Percentiles rank a stretch among this genome's conserved stretches.
phyloP scores from a whole-genome alignment of 2,329 filamentous ascomycete genomes.

The Botrytis hyacinthi region DNA sequence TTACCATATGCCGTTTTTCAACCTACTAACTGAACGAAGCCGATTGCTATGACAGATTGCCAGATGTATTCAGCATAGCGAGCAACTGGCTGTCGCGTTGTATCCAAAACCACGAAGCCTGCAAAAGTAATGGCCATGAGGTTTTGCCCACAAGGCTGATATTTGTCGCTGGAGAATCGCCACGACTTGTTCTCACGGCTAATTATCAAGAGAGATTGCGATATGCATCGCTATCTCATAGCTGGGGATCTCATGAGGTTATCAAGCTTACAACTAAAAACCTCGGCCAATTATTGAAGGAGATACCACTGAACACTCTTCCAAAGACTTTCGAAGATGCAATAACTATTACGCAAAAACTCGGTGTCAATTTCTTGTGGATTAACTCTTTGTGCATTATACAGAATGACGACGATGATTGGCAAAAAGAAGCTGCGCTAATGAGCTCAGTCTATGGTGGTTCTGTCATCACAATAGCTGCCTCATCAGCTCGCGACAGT shows the following conservation, averaged over 20 bases:
- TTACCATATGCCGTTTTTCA: rapidly evolving
- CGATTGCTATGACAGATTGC: rapidly evolving
- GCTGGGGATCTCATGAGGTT: conserved; percentile 14
- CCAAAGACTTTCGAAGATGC: conserved; percentile 28
- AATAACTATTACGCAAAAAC: conserved; percentile 18
- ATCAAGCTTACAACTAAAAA: conserved; percentile 16
- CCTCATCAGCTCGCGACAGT: conserved; percentile 21
- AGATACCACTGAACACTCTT: conserved; percentile 3
- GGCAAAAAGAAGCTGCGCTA: conserved; percentile 25
- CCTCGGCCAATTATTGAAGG: not conserved
- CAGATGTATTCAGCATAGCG: not conserved
- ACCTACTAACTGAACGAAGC: rapidly evolving
- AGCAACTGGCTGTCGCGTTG: not conserved
- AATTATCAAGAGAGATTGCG: not conserved
- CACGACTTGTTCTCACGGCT: not conserved
- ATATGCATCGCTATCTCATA: conserved; percentile 9
- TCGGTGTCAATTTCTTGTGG: conserved; percentile 20
- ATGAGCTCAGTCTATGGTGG: conserved; percentile 27
- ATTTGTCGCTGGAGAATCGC: not conserved
- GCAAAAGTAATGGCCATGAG: not conserved
- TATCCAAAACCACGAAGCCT: not conserved
- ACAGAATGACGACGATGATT: conserved; percentile 25
- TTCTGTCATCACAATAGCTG: conserved; percentile 25
- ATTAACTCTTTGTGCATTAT: conserved; percentile 9
- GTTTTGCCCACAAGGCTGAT: rapidly evolving